These are phyloP conservation scores for Arthromyces matolae DNA, from an alignment of 768 basidiomycete species.

Conservation along the genomic window DNA sequence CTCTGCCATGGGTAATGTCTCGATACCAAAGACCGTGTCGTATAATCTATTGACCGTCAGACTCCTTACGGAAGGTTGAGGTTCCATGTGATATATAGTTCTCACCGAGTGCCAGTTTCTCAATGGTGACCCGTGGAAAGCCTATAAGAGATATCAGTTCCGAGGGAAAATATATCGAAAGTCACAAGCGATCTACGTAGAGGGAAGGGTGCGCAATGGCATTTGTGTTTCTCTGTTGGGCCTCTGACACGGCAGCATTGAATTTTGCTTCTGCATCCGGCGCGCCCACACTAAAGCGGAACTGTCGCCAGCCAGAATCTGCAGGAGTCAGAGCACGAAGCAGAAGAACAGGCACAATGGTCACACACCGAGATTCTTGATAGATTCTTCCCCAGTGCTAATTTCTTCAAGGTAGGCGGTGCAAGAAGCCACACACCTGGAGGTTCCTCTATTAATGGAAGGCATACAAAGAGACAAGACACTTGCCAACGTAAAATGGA, in stretches of 20 bases:
- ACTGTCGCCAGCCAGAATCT: constrained; percentile 57
- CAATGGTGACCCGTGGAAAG: constrained; percentile 64
- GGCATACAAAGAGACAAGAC: background rate
- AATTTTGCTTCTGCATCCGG: constrained; percentile 73
- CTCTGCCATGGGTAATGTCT: constrained; percentile 51
- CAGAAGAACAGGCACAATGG: background rate
- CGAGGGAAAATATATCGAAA: background rate
- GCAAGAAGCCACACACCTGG: constrained; percentile 72
- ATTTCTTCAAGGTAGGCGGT: constrained; percentile 70
- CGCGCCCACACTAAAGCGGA: constrained; percentile 66
- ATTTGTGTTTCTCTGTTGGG: constrained; percentile 35
- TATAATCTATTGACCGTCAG: constrained; percentile 47
- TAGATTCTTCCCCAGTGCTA: constrained; percentile 46
- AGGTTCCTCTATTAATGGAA: background rate
- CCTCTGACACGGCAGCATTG: constrained; percentile 38
- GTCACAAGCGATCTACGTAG: constrained; percentile 29
- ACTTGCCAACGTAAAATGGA: constrained; percentile 57
- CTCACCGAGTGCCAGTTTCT: constrained; percentile 70
- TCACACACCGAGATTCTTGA: constrained; percentile 48
- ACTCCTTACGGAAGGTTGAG: too few relatives aligned
- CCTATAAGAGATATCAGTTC: constrained; percentile 31
- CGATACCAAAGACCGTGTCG: constrained; percentile 70
- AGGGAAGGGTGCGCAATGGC: constrained; percentile 44
- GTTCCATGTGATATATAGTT: too few relatives aligned
- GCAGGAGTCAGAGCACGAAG: background rate